Conservation (phyloP, 495 filamentous ascomycete species). For the Hamigera avellanea region DNA sequence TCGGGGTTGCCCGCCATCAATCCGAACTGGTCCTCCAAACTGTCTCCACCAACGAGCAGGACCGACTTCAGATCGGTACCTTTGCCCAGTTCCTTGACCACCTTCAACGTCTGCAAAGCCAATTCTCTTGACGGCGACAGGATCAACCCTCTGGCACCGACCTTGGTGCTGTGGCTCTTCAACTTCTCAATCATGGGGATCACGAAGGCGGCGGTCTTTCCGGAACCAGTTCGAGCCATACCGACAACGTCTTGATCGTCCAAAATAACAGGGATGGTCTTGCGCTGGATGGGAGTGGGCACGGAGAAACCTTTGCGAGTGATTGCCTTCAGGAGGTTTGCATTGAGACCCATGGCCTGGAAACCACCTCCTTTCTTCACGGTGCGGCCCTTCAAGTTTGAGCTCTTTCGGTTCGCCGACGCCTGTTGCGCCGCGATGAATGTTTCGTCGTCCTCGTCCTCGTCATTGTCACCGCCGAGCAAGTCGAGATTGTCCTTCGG, state of each 20-base stretch:
- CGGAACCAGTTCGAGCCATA: slow-evolving; percentile 94
- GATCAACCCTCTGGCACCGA: slow-evolving; percentile 77
- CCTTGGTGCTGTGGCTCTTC: slow-evolving; percentile 72
- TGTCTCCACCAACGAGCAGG: slow-evolving; percentile 88
- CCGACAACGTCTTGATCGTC: slow-evolving; percentile 88
- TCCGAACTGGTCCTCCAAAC: slow-evolving; percentile 88
- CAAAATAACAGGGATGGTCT: slow-evolving; percentile 84
- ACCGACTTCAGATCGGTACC: slow-evolving; percentile 85
- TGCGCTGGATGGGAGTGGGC: slow-evolving; percentile 93
- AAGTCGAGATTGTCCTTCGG: slow-evolving; percentile 33
- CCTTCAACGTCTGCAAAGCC: slow-evolving; percentile 88
- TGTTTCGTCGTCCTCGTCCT: slow-evolving; percentile 63
- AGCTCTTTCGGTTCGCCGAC: slow-evolving; percentile 71
- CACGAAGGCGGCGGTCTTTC: slow-evolving; percentile 95
- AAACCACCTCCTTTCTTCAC: slow-evolving; percentile 94
- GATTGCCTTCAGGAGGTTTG: slow-evolving; percentile 76
- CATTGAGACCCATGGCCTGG: slow-evolving; percentile 88
- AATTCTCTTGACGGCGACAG: slow-evolving; percentile 87
- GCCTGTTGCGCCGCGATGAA: slow-evolving; percentile 83
- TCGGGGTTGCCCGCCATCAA: slow-evolving; percentile 91
- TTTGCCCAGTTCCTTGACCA: slow-evolving; percentile 83
- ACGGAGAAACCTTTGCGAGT: slow-evolving; percentile 87
- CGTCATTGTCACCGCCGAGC: slow-evolving; percentile 34
- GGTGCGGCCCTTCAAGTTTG: slow-evolving; percentile 70
- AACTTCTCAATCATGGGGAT: slow-evolving; percentile 96